Evolutionary conservation across 768 basidiomycete genomes (phyloP).

Genomic region (Austroboletus festivus): DNA sequence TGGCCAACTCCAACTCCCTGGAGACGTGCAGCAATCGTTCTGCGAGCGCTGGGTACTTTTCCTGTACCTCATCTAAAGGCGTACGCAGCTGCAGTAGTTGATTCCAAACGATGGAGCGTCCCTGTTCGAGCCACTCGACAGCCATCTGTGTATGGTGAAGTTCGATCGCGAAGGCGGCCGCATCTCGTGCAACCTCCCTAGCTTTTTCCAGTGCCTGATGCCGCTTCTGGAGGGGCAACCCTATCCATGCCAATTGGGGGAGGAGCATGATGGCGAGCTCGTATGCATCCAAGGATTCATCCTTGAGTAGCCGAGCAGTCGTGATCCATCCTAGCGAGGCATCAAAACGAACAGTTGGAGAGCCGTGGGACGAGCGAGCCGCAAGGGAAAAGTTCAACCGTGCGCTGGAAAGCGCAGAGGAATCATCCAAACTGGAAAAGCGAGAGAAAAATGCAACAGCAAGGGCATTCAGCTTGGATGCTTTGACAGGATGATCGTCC

Average conservation of each 20-base stretch:
- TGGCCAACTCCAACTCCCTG: not conserved
- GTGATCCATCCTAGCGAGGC: not conserved
- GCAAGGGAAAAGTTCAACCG: not conserved
- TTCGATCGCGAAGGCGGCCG: conserved; percentile 15
- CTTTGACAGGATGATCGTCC: conserved; percentile 1
- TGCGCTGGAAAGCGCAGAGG: not conserved
- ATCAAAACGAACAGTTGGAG: not conserved
- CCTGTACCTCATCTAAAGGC: conserved; percentile 1
- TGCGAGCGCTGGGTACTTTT: not conserved
- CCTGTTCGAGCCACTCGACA: conserved; percentile 1
- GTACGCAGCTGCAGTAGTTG: conserved; percentile 8
- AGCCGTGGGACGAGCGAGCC: not conserved
- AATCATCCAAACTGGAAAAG: not conserved
- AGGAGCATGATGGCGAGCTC: conserved; percentile 14
- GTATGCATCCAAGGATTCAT: conserved; percentile 13
- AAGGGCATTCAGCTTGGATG: not conserved
- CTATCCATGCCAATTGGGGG: conserved; percentile 4
- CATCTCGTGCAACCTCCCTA: conserved; percentile 14
- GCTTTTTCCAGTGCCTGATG: conserved; percentile 7
- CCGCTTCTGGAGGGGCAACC: conserved; percentile 13
- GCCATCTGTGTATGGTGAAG: not conserved
- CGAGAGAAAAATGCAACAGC: not conserved
- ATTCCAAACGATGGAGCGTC: conserved; percentile 1
- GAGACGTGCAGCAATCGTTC: not conserved
- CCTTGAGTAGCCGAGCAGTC: not conserved